Base-by-base conservation (phyloP, 805 yeast species). In the Starmera quercuum region DNA sequence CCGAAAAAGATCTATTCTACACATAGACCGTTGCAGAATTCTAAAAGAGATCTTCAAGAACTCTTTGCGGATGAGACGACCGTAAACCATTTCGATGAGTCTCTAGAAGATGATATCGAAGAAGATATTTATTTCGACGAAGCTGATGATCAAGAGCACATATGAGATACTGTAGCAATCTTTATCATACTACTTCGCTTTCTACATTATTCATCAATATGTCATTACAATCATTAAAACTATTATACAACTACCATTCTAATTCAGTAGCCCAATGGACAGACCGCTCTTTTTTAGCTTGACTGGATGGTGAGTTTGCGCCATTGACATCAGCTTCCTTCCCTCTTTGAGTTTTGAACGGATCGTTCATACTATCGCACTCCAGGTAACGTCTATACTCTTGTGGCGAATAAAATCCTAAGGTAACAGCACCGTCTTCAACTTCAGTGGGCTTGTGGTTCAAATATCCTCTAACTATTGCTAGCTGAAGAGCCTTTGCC, bases 381-480 rank as follows among this genome's bases (percentile, higher is more conserved):
- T 26, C n/a, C 4, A 26, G 13, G 17, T 16, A 26, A 2, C n/a
- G 15, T 13, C 17, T 26, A 15, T 26, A 26, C 9, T 14, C 19
- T 5, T 26, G 13, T 4, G 29, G 19, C 2, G 50, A 38, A 25
- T 49, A 49, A 25, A 49, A 49, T 7, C 53, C 54, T 15, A 46
- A 26, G 5, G 33, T 32, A 7, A 31, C 34, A n/a, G 14, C 27
- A 1, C 20, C 27, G 4, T 31, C 11, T 16, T 31, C 14, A 4
- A 7, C 3, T 23, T 32, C 29, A 12, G 35, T 20, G 1, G 22
- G 7, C 20, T 32, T 39, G 17, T n/a, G n/a, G n/a, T 35, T 25
- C n/a, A 35, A 22, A 4, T 34, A 31, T 1, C 49, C 54, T 14
- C 42, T 35, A 5, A 51, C 40, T 3, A 46, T 32, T 4, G 54